Percentiles rank a stretch among this genome's conserved stretches.
Conservation (phyloP, 2,329 filamentous ascomycete species). For the Orbilia quercus region DNA sequence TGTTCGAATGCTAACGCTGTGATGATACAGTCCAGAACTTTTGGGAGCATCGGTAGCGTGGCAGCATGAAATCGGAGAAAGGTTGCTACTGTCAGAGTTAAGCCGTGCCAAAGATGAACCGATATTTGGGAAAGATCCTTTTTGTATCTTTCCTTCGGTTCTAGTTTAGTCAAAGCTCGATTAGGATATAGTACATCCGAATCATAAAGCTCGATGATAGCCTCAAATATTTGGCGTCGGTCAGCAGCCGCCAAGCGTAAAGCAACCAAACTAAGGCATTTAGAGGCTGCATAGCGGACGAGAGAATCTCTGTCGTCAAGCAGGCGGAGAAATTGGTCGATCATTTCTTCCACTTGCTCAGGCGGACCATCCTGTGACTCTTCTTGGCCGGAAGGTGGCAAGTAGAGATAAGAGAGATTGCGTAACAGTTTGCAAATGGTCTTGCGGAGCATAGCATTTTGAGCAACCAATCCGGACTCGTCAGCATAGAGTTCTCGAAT, state of each 20-base stretch:
- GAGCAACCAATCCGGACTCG: conserved; percentile 36
- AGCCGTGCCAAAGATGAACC: conserved; percentile 77
- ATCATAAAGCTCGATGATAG: conserved; percentile 76
- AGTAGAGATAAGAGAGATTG: conserved; percentile 46
- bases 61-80: conserved; percentile 60
- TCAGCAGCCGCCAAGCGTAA: conserved; percentile 81
- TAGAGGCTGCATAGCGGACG: conserved; percentile 89
- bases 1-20: conserved; percentile 89
- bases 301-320: conserved; percentile 90
- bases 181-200: conserved; percentile 70
- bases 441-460: conserved; percentile 54
- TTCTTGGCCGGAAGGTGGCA: conserved; percentile 35
- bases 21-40: conserved; percentile 63
- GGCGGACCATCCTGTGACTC: conserved; percentile 42
- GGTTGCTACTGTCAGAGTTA: conserved; percentile 78
- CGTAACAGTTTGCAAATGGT: conserved; percentile 47
- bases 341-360: conserved; percentile 75
- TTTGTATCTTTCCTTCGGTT: conserved; percentile 35
- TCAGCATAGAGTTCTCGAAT: conserved; percentile 38
- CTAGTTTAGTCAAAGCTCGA: conserved; percentile 43
- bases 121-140: conserved; percentile 54
- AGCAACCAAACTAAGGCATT: conserved; percentile 87
- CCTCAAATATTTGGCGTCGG: conserved; percentile 87
- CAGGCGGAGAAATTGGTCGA: conserved; percentile 81
- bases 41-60: conserved; percentile 57